Evolutionary conservation across 202 grass and related monocot species (phyloP).

Genomic region (Thinopyrum obtusiflorum): DNA sequence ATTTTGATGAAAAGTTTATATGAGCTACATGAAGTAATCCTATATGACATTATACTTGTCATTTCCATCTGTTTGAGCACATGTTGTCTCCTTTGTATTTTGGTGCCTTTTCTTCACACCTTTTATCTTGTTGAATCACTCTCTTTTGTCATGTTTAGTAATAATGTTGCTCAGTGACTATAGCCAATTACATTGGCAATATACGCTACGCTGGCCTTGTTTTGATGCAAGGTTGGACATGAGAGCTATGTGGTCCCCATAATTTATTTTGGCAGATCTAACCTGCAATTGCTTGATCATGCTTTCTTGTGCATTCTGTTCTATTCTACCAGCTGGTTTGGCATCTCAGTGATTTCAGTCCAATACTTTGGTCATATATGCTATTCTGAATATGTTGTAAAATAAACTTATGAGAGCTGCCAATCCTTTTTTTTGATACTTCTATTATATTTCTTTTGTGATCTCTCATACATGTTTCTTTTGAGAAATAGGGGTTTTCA

Average conservation of each 20-base stretch:
- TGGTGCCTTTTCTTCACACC: background rate
- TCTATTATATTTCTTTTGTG: background rate
- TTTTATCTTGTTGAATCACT: background rate
- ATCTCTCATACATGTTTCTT: background rate
- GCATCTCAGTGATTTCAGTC: conserved; percentile 34
- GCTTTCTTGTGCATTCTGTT: background rate
- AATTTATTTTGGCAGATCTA: background rate
- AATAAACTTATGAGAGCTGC: conserved; percentile 36
- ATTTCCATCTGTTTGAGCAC: background rate
- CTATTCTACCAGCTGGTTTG: background rate
- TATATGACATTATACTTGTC: background rate
- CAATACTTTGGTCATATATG: conserved; percentile 44
- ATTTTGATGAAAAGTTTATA: conserved; percentile 29
- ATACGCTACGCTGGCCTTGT: conserved; percentile 36
- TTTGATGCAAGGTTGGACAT: conserved; percentile 32
- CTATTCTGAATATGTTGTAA: conserved; percentile 51
- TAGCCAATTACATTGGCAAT: conserved; percentile 36
- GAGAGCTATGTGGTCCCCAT: conserved; percentile 22
- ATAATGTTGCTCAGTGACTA: conserved; percentile 35
- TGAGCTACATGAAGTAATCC: conserved; percentile 10
- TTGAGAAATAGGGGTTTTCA: background rate
- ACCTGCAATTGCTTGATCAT: background rate
- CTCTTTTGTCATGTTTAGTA: background rate
- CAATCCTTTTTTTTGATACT: background rate
- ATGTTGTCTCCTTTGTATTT: background rate